phyloP scores from a whole-genome alignment of 306 rosid species.

The Cicer cuneatum region DNA sequence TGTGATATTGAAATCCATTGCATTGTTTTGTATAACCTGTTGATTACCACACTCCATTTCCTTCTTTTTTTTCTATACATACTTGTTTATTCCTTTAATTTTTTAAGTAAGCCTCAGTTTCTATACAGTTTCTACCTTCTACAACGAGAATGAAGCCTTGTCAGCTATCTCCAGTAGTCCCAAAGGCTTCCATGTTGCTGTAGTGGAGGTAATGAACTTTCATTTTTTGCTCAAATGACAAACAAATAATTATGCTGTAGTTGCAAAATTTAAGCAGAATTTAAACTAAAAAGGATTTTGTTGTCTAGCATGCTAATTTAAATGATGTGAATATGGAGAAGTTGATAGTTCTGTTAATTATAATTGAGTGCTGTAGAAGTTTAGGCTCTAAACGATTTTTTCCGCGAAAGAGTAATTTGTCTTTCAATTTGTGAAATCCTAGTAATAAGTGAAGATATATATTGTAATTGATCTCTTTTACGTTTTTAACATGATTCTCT shows the following conservation, averaged over 20 bases:
- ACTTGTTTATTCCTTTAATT: slow-evolving; percentile 29
- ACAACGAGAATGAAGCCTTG: slow-evolving; percentile 71
- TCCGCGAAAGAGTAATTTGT: slow-evolving; percentile 9
- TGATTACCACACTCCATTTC: background rate
- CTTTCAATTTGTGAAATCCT: slow-evolving; percentile 25
- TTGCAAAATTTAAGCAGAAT: slow-evolving; percentile 15
- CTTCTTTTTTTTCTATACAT: background rate
- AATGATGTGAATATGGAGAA: slow-evolving; percentile 8
- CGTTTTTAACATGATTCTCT: slow-evolving; percentile 13
- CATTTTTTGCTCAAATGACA: background rate
- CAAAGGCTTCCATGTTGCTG: slow-evolving; percentile 77
- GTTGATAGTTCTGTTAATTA: slow-evolving; percentile 22
- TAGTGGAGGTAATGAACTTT: slow-evolving; percentile 70
- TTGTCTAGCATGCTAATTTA: slow-evolving; percentile 31
- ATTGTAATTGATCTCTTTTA: slow-evolving; percentile 19
- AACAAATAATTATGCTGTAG: slow-evolving; percentile 12
- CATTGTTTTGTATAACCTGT: background rate
- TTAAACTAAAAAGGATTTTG: slow-evolving; percentile 4
- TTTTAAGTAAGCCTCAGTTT: slow-evolving; percentile 40
- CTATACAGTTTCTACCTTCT: slow-evolving; percentile 68
- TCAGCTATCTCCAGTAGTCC: slow-evolving; percentile 64
- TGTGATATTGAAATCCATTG: background rate
- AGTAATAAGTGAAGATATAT: slow-evolving; percentile 14
- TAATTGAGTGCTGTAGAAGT: slow-evolving; percentile 1
- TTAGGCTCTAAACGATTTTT: slow-evolving; percentile 8